A percentile compares a stretch with the other conserved stretches of the same genome.
phyloP scores from a whole-genome alignment of 2,329 filamentous ascomycete genomes.

The Elsinoe necatrix region DNA sequence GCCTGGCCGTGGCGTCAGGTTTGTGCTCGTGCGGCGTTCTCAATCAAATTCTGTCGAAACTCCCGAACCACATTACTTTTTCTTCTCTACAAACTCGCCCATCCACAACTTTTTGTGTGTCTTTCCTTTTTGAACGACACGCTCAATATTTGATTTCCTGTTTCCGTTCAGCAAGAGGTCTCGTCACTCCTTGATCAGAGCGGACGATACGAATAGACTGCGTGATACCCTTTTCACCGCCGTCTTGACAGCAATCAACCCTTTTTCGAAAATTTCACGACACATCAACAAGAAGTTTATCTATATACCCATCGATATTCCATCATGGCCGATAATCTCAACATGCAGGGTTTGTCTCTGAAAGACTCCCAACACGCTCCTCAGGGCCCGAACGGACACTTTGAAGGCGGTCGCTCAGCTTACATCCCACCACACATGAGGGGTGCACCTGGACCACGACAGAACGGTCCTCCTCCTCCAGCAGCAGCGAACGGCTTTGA shows the following conservation, averaged over 20 bases:
- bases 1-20: conserved; percentile 3
- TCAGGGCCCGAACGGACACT: conserved; percentile 34
- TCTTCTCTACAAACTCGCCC: background rate
- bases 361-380: conserved; percentile 56
- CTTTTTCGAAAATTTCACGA: background rate
- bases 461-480: conserved; percentile 32
- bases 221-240: conserved; percentile 6
- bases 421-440: conserved; percentile 85
- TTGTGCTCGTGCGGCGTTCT: background rate
- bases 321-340: conserved; percentile 71
- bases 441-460: conserved; percentile 36
- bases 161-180: conserved; percentile 7
- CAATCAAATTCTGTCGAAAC: background rate
- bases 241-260: background rate
- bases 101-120: conserved; percentile 12
- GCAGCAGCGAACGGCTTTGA: conserved; percentile 46
- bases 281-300: conserved; percentile 3
- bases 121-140: conserved; percentile 15
- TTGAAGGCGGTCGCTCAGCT: conserved; percentile 49
- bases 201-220: conserved; percentile 11
- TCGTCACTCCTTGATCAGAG: conserved; percentile 15
- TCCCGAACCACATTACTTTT: background rate
- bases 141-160: conserved; percentile 11
- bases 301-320: background rate
- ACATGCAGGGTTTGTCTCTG: conserved; percentile 68